Conservation (phyloP, 164 flowering plant species). For the Aristolochia fimbriata region DNA sequence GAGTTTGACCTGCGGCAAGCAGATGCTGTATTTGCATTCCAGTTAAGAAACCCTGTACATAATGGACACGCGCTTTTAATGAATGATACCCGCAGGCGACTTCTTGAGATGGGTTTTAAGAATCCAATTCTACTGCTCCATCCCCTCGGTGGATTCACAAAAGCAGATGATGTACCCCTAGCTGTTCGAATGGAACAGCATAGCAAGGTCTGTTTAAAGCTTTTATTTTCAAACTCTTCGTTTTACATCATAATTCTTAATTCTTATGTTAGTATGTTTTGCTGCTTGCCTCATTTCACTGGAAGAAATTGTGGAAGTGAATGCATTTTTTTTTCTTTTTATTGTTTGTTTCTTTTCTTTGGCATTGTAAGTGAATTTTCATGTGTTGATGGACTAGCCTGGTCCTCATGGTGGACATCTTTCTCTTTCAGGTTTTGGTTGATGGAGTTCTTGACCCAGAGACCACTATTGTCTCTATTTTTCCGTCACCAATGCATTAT, state of each 20-base stretch:
- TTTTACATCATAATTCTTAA: neutral
- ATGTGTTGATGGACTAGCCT: too few species aligned
- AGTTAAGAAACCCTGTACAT: constrained; percentile 91
- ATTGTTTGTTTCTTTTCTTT: too few species aligned
- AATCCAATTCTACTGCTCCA: constrained; percentile 88
- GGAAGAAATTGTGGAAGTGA: neutral
- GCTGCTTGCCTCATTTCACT: neutral
- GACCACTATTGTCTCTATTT: constrained; percentile 83
- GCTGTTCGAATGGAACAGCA: constrained; percentile 98
- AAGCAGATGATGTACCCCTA: constrained; percentile 93
- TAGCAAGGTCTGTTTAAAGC: constrained; percentile 55
- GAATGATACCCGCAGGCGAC: constrained; percentile 81
- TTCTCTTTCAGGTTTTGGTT: constrained; percentile 56
- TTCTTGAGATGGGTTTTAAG: constrained; percentile 85
- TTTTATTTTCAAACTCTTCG: constrained; percentile 1
- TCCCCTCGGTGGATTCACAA: constrained; percentile 88
- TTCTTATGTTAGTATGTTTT: neutral
- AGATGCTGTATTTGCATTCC: constrained; percentile 98
- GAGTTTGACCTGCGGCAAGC: constrained; percentile 87
- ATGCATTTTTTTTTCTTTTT: too few species aligned
- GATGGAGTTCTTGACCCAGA: constrained; percentile 92
- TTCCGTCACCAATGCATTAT: constrained; percentile 98
- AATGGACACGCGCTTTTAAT: constrained; percentile 93
- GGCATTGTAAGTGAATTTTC: too few species aligned
- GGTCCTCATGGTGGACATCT: neutral